These are phyloP conservation scores for Verticillium nonalfalfae DNA, from an alignment of 2,329 filamentous ascomycete species.

Conservation along the genomic window DNA sequence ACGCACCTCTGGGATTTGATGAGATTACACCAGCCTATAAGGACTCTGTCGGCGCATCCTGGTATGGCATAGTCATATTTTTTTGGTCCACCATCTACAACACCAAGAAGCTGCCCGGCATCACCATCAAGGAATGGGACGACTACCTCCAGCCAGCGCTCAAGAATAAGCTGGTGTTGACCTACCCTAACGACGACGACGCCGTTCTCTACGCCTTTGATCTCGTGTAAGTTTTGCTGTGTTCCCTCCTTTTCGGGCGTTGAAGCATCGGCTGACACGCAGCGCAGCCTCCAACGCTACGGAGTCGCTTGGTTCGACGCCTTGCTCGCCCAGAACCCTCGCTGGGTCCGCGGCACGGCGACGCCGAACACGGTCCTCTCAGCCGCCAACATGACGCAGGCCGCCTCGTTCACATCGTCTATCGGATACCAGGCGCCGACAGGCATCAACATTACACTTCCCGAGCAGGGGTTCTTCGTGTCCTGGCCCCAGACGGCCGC, in stretches of 20 bases:
- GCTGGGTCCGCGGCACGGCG: slow-evolving; percentile 44
- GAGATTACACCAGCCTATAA: slow-evolving; percentile 33
- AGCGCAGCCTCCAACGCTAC: slow-evolving; percentile 27
- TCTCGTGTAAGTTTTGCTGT: slow-evolving; percentile 29
- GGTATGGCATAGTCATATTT: slow-evolving; percentile 31
- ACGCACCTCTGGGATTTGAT: slow-evolving; percentile 39
- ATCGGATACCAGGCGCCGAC: slow-evolving; percentile 11
- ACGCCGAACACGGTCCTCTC: slow-evolving; percentile 31
- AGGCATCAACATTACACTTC: slow-evolving; percentile 19
- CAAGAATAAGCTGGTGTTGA: slow-evolving; percentile 46
- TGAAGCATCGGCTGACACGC: neutral
- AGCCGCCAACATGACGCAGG: slow-evolving; percentile 18
- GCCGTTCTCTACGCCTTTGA: slow-evolving; percentile 45
- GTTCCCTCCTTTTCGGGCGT: neutral
- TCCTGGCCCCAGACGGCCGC: slow-evolving; percentile 41
- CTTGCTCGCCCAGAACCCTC: slow-evolving; percentile 39
- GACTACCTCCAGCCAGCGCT: slow-evolving; percentile 41
- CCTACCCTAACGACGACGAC: slow-evolving; percentile 53
- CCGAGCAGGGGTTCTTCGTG: slow-evolving; percentile 32
- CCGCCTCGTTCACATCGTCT: slow-evolving; percentile 25
- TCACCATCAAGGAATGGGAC: slow-evolving; percentile 28
- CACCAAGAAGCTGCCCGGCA: slow-evolving; percentile 22
- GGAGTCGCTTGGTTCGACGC: slow-evolving; percentile 39
- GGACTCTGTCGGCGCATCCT: slow-evolving; percentile 31
- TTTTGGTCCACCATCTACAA: slow-evolving; percentile 30